Percentiles rank a stretch among this genome's conserved stretches.
Conservation (phyloP, 306 rosid genomes). For the Citrullus colocynthis region DNA sequence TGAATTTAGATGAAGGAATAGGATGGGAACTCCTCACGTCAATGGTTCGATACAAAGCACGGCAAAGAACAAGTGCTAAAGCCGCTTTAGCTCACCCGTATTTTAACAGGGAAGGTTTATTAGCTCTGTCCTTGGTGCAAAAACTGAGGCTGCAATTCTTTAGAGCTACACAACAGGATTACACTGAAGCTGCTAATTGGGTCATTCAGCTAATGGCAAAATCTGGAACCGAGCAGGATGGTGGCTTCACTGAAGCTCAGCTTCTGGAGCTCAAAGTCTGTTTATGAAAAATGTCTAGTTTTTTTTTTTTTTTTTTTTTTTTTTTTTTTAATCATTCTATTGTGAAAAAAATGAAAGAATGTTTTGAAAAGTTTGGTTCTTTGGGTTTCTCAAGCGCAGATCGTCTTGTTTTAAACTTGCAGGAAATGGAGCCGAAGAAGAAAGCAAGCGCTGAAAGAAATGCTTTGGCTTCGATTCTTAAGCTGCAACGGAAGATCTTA, state of each 20-base stretch:
- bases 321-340: neutral
- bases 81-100: slow-evolving; percentile 83
- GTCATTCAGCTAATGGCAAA: slow-evolving; percentile 67
- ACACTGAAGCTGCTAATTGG: slow-evolving; percentile 84
- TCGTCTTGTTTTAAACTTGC: neutral
- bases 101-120: slow-evolving; percentile 66
- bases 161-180: slow-evolving; percentile 79
- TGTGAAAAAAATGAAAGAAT: neutral
- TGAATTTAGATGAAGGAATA: slow-evolving; percentile 84
- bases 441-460: slow-evolving; percentile 48
- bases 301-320: neutral
- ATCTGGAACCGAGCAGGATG: slow-evolving; percentile 73
- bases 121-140: slow-evolving; percentile 77
- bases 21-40: slow-evolving; percentile 94
- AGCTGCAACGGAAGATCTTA: slow-evolving; percentile 59
- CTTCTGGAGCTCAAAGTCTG: slow-evolving; percentile 63
- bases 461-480: slow-evolving; percentile 69
- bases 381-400: neutral
- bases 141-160: slow-evolving; percentile 57
- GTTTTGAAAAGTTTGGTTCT: neutral
- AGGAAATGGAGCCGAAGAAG: slow-evolving; percentile 75
- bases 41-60: slow-evolving; percentile 78
- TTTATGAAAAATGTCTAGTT: neutral
- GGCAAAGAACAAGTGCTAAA: slow-evolving; percentile 86
- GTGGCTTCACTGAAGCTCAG: slow-evolving; percentile 97